Percentiles rank a stretch among this genome's conserved stretches.
Conservation (phyloP, 2,329 filamentous ascomycete genomes). For the Chaetomiaceae sp. region DNA sequence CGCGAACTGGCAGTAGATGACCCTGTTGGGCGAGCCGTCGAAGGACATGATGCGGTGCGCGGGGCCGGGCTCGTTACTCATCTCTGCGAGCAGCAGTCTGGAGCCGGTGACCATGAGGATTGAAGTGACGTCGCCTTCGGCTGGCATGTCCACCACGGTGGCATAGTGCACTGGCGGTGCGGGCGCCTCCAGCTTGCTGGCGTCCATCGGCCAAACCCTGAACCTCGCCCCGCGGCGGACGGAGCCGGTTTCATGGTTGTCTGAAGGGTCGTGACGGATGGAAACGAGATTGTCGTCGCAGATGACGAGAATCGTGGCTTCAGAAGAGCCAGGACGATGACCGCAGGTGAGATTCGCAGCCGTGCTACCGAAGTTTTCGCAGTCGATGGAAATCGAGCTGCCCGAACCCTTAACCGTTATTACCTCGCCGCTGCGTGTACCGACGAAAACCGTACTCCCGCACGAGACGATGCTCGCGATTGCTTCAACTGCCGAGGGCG, state of each 20-base stretch:
- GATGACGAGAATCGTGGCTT: slow-evolving; percentile 36
- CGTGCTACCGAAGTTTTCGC: slow-evolving; percentile 25
- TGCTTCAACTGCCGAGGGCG: slow-evolving; percentile 35
- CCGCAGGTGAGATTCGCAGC: slow-evolving; percentile 19
- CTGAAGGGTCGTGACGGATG: slow-evolving; percentile 30
- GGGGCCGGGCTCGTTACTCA: slow-evolving; percentile 40
- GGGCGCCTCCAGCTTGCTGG: slow-evolving; percentile 30
- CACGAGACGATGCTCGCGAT: slow-evolving; percentile 21
- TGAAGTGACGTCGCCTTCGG: slow-evolving; percentile 34
- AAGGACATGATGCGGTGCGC: slow-evolving; percentile 46
- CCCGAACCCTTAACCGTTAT: slow-evolving; percentile 31
- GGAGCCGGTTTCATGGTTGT: neutral
- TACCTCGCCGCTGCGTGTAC: slow-evolving; percentile 48
- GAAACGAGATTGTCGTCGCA: slow-evolving; percentile 44
- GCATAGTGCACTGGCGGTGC: slow-evolving; percentile 45
- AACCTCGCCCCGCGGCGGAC: slow-evolving; percentile 34
- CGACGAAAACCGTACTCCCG: slow-evolving; percentile 32
- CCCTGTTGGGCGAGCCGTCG: slow-evolving; percentile 42
- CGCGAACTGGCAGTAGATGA: slow-evolving; percentile 50
- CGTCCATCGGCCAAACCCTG: slow-evolving; percentile 46
- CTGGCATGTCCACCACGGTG: slow-evolving; percentile 38
- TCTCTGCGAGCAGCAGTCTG: slow-evolving; percentile 47
- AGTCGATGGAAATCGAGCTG: slow-evolving; percentile 15
- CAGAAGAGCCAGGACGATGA: slow-evolving; percentile 16
- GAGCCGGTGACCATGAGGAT: slow-evolving; percentile 46